Percentiles rank a stretch among this genome's conserved stretches.
phyloP scores from a whole-genome alignment of 441 rosid species.

The Syzygium malaccense region DNA sequence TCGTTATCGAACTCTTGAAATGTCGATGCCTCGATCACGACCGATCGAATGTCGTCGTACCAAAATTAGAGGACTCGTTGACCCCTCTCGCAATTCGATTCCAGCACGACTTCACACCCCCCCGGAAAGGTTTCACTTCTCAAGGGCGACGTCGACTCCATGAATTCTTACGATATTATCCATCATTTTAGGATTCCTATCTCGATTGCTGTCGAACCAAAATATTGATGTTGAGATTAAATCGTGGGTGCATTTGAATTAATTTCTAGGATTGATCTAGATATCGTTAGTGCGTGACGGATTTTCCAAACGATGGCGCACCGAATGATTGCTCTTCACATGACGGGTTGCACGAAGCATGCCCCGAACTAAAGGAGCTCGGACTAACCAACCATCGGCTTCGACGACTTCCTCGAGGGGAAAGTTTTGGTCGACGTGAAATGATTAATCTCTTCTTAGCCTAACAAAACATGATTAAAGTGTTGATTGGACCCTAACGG shows the following conservation, averaged over 20 bases:
- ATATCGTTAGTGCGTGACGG: rapidly evolving
- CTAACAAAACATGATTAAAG: background rate
- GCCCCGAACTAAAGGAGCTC: background rate
- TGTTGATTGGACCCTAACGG: background rate
- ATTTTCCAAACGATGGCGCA: background rate
- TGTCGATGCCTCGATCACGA: background rate
- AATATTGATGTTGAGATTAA: rapidly evolving
- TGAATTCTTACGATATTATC: too few species aligned
- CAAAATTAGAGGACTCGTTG: background rate
- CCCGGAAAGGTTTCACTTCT: too few species aligned
- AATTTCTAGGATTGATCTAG: rapidly evolving
- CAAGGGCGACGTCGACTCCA: rapidly evolving
- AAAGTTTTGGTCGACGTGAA: background rate
- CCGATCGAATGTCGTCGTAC: background rate
- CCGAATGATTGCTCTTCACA: background rate
- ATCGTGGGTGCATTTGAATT: background rate
- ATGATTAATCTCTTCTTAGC: background rate
- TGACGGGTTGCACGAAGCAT: background rate
- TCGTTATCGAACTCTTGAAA: background rate
- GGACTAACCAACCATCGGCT: background rate
- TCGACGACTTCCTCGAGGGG: background rate
- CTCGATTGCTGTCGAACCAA: too few species aligned
- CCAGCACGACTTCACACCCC: background rate
- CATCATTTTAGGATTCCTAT: background rate
- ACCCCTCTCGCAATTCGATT: background rate